phyloP scores from a whole-genome alignment of 2,329 filamentous ascomycete genomes.

The Exophiala lecanii-corni region DNA sequence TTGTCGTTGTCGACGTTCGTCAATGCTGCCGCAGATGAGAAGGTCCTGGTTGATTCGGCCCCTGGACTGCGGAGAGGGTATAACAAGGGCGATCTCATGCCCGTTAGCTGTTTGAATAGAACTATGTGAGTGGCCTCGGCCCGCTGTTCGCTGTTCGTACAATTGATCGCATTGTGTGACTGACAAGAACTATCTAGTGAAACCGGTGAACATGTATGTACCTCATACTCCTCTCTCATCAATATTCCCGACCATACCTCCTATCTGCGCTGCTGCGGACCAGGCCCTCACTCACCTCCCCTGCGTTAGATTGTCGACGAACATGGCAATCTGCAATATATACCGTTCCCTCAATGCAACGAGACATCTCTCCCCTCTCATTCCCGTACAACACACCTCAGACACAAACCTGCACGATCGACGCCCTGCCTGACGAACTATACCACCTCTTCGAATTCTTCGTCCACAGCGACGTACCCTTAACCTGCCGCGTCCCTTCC shows the following conservation, averaged over 20 bases:
- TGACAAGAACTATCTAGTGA: too few species aligned
- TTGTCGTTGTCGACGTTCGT: conserved; percentile 21
- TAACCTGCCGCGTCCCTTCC: conserved; percentile 83
- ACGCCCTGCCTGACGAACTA: conserved; percentile 48
- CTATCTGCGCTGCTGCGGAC: not conserved
- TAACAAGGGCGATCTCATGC: conserved; percentile 57
- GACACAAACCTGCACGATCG: conserved; percentile 57
- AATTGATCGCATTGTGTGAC: conserved; percentile 2
- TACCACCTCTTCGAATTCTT: conserved; percentile 72
- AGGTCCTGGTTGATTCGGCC: conserved; percentile 3
- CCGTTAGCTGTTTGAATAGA: conserved; percentile 69
- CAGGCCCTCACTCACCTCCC: conserved; percentile 9
- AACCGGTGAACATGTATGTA: conserved; percentile 70
- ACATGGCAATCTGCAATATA: conserved; percentile 80
- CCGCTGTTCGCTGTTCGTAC: not conserved
- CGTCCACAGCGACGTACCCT: conserved; percentile 90
- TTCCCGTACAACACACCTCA: conserved; percentile 71
- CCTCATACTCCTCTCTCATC: not conserved
- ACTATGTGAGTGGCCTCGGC: conserved; percentile 55
- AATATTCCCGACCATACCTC: conserved; percentile 5
- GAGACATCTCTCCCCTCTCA: conserved; percentile 76
- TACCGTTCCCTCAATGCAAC: conserved; percentile 84
- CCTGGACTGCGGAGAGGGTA: conserved; percentile 30
- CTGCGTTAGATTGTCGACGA: conserved; percentile 61
- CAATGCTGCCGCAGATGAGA: conserved; percentile 17